Evolutionary conservation across 1,139 yeast genomes (phyloP).

Genomic region (Arxiozyma slooffiae): DNA sequence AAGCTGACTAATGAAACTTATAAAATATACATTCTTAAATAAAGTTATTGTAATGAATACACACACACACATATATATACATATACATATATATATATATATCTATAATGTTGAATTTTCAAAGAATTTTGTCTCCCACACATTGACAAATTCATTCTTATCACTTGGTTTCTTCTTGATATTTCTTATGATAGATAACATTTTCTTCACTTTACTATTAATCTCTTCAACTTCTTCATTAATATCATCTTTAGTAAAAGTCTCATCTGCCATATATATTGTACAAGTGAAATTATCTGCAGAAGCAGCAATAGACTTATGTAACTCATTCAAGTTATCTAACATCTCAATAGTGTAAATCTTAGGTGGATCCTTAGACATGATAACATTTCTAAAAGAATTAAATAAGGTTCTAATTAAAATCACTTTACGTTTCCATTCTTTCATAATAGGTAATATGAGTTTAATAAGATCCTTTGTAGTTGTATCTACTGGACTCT

Average conservation of each 20-base stretch:
- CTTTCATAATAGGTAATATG: constrained; percentile 33
- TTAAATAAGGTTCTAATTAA: constrained; percentile 45
- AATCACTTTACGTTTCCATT: constrained; percentile 46
- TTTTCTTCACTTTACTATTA: constrained; percentile 11
- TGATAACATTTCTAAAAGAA: constrained; percentile 46
- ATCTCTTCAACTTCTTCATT: constrained; percentile 11
- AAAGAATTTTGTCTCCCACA: constrained; percentile 27
- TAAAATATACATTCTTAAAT: too few species aligned
- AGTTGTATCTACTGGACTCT: constrained; percentile 16
- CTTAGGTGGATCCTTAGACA: constrained; percentile 29
- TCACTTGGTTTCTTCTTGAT: constrained; percentile 21
- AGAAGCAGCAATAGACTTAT: constrained; percentile 24
- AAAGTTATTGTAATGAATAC: too few species aligned
- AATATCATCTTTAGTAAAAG: constrained; percentile 16
- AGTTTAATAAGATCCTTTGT: constrained; percentile 6
- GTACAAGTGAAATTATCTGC: constrained; percentile 32
- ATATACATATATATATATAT: not conserved
- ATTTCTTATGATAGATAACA: constrained; percentile 18
- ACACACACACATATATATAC: too few species aligned
- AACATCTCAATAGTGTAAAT: constrained; percentile 15
- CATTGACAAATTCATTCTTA: constrained; percentile 26
- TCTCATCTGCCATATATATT: constrained; percentile 26
- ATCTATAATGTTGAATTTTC: constrained; percentile 5
- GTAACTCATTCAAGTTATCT: constrained; percentile 28
- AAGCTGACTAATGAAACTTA: too few species aligned